Conservation (phyloP, 225 moss, liverwort and hornwort species). For the Takakia lepidozioides region DNA sequence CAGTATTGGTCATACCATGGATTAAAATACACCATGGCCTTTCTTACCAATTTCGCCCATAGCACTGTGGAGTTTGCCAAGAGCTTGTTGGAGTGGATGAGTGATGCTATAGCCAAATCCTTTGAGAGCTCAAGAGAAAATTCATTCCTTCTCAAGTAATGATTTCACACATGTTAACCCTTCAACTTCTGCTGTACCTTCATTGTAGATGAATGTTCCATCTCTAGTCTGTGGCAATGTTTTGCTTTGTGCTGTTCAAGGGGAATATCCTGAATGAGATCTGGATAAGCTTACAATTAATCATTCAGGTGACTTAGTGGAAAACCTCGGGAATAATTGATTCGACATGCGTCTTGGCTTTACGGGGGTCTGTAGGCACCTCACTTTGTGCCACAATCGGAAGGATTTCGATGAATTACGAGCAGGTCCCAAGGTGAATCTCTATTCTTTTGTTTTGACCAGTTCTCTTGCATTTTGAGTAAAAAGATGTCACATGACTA, state of each 20-base stretch:
- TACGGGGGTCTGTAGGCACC: conserved; percentile 69
- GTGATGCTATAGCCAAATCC: conserved; percentile 95
- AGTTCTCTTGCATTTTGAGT: no score
- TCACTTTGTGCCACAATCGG: conserved; percentile 79
- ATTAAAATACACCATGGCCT: conserved; percentile 83
- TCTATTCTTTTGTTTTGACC: not conserved
- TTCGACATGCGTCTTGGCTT: no score
- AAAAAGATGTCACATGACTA: no score
- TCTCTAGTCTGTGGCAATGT: no score
- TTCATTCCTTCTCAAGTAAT: conserved; percentile 84
- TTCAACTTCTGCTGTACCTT: not conserved
- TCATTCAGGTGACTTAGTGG: no score
- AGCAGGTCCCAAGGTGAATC: conserved; percentile 70
- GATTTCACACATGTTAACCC: conserved; percentile 3
- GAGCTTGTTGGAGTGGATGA: conserved; percentile 98
- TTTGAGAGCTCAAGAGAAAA: conserved; percentile 96
- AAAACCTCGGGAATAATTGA: no score
- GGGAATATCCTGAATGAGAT: no score
- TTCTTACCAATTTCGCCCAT: conserved; percentile 87
- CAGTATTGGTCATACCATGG: conserved; percentile 90
- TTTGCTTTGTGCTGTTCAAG: no score
- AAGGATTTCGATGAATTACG: conserved; percentile 91
- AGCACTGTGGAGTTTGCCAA: conserved; percentile 99
- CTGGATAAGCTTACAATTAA: no score
- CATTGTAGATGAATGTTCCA: no score